phyloP scores from a whole-genome alignment of 1,284 basidiomycete species.

The Sporisorium graminicola region DNA sequence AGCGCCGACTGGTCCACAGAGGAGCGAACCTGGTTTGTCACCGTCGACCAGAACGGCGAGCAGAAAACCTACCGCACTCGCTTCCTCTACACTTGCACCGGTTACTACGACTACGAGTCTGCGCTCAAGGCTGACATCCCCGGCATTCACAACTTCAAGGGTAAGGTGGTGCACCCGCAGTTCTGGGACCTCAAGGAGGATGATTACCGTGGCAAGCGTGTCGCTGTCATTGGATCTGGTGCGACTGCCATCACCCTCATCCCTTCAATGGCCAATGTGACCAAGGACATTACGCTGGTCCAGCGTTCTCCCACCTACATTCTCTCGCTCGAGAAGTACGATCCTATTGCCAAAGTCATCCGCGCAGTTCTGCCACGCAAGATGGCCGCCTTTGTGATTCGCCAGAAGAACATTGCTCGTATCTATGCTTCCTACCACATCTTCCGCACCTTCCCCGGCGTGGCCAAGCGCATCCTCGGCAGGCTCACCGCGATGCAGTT shows the following conservation, averaged over 20 bases:
- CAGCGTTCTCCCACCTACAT: constrained; percentile 68
- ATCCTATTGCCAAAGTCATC: constrained; percentile 54
- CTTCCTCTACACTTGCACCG: constrained; percentile 58
- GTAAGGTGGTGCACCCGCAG: constrained; percentile 65
- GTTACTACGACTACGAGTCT: constrained; percentile 66
- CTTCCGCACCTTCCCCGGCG: constrained; percentile 63
- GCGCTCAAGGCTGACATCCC: constrained; percentile 62
- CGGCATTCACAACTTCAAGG: constrained; percentile 64
- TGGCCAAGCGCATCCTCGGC: constrained; percentile 49
- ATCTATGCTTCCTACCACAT: constrained; percentile 64
- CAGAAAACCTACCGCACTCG: constrained; percentile 42
- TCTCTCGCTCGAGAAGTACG: constrained; percentile 58
- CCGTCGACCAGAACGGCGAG: constrained; percentile 32
- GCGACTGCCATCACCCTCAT: constrained; percentile 68
- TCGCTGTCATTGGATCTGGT: constrained; percentile 67
- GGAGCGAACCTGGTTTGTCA: constrained; percentile 58
- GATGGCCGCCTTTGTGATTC: constrained; percentile 44
- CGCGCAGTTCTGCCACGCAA: constrained; percentile 56
- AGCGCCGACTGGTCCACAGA: constrained; percentile 49
- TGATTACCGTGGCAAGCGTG: constrained; percentile 65
- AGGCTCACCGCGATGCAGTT: constrained; percentile 52
- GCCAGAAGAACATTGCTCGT: constrained; percentile 56
- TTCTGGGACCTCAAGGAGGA: constrained; percentile 58
- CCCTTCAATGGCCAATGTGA: constrained; percentile 56
- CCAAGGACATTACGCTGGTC: constrained; percentile 66